Evolutionary conservation across 176 grass and related monocot genomes (phyloP), one percentile per base, ranked within the genome.

Genomic region (Zoysia pacifica): DNA sequence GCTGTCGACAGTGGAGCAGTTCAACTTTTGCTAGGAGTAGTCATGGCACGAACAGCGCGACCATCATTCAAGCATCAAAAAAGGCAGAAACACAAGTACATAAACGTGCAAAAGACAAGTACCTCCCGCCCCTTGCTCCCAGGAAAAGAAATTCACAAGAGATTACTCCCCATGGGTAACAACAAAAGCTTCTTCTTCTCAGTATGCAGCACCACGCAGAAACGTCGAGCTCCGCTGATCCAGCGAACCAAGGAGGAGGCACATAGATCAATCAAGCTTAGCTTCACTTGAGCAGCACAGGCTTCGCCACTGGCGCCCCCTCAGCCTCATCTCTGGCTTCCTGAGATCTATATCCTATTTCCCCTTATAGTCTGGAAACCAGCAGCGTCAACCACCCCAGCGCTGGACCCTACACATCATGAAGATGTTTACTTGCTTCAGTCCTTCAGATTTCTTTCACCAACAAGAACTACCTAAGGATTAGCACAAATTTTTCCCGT

Each of bases 371-470:
- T 28, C 50, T 85, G 69, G 64, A 84, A 51, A 71, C 43, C 67
- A 28, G 56, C 78, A 38, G 52, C 82, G 80, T 89, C 78, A 82
- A 52, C 78, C 19, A 85, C 73, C 44, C 67, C 60, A 56, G 60
- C 41, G 78, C 38, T 85, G 87, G 87, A 85, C 73, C 87, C 87
- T 85, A 77, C 73, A 56, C 78, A 72, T 50, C 58, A 82, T 85
- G 51, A 77, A 49, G 40, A 70, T 11, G 42, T 80, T n/a, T 44
- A 43, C 18, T 19, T 69, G 65, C 7, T 83, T 28, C 56, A 65
- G 47, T 72, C 58, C 48, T 81, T 85, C 48, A 40, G 70, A 50
- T 18, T 43, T n/a, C 86, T 18, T 43, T n/a, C 86, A 72, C 84
- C 61, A 66, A 39, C 59, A 72, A 74, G 40, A 67, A 74, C 48